Conservation (phyloP, 169 alveolate genomes). For the Eimeria necatrix region DNA sequence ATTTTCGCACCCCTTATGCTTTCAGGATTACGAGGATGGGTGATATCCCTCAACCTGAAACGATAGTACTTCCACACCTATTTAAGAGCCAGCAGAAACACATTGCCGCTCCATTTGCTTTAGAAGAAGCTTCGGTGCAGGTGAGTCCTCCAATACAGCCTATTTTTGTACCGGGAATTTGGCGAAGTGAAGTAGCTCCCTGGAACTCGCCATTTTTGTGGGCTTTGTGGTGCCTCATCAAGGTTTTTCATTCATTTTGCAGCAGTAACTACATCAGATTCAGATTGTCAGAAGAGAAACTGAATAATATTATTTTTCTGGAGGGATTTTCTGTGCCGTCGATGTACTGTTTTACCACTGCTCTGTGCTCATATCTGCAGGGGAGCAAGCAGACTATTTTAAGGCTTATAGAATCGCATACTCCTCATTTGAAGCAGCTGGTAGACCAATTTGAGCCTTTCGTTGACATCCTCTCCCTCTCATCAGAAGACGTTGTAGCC, state of each 20-base stretch:
- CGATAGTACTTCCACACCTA: constrained; percentile 91
- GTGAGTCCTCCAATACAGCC: constrained; percentile 6
- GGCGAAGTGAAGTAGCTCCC: background rate
- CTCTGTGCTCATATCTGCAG: background rate
- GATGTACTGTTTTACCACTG: too few species aligned
- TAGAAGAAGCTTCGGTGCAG: constrained; percentile 90
- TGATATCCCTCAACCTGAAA: constrained; percentile 94
- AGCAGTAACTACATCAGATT: too few species aligned
- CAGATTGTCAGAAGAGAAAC: too few species aligned
- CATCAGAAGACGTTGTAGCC: constrained; percentile 57
- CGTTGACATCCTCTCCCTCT: constrained; percentile 56
- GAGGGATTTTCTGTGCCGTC: too few species aligned
- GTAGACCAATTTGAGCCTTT: constrained; percentile 56
- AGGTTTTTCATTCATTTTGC: too few species aligned
- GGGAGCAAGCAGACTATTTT: constrained; percentile 53
- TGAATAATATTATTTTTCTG: too few species aligned
- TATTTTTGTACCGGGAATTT: background rate
- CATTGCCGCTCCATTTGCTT: constrained; percentile 89
- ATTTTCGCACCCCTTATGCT: background rate
- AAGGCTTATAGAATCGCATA: constrained; percentile 46
- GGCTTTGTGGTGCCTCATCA: too few species aligned
- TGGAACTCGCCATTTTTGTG: too few species aligned
- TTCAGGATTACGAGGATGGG: constrained; percentile 90
- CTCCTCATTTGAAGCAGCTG: constrained; percentile 30
- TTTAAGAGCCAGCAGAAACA: constrained; percentile 92